phyloP scores from a whole-genome alignment of 768 basidiomycete species.

The Amanita rimosa region DNA sequence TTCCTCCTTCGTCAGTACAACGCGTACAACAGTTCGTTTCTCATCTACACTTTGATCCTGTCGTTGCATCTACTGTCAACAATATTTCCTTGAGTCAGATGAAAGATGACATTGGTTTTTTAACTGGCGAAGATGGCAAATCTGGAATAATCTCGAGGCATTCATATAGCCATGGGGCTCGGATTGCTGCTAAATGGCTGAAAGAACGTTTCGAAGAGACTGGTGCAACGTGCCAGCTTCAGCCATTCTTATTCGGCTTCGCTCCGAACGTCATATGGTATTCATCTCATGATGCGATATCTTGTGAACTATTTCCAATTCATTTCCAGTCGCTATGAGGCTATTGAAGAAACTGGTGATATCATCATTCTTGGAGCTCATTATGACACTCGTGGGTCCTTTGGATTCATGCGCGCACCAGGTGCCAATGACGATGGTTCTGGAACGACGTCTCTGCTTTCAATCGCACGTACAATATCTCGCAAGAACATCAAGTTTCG shows the following conservation, averaged over 20 bases:
- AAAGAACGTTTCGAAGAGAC: slow-evolving; percentile 60
- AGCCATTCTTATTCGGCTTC: slow-evolving; percentile 58
- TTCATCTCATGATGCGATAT: slow-evolving; percentile 8
- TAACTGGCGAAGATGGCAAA: slow-evolving; percentile 73
- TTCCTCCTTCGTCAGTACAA: slow-evolving; percentile 42
- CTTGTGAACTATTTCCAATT: background rate
- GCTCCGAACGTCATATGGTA: slow-evolving; percentile 87
- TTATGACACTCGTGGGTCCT: slow-evolving; percentile 87
- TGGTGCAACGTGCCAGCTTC: slow-evolving; percentile 64
- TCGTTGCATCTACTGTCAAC: slow-evolving; percentile 54
- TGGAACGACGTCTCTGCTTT: slow-evolving; percentile 59
- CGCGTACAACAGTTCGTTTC: slow-evolving; percentile 47
- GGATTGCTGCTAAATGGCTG: slow-evolving; percentile 63
- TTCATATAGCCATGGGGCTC: slow-evolving; percentile 62
- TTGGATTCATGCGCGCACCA: slow-evolving; percentile 60
- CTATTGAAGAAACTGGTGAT: slow-evolving; percentile 43
- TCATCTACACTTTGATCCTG: slow-evolving; percentile 55
- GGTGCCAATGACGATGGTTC: slow-evolving; percentile 45
- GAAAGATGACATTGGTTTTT: slow-evolving; percentile 60
- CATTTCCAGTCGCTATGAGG: slow-evolving; percentile 40
- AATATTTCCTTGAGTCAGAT: slow-evolving; percentile 60
- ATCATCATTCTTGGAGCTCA: slow-evolving; percentile 75
- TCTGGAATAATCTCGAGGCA: slow-evolving; percentile 74
- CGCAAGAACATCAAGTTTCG: slow-evolving; percentile 58
- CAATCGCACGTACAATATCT: slow-evolving; percentile 67